phyloP scores from a whole-genome alignment of 2,329 filamentous ascomycete species.

The Cladophialophora immunda region DNA sequence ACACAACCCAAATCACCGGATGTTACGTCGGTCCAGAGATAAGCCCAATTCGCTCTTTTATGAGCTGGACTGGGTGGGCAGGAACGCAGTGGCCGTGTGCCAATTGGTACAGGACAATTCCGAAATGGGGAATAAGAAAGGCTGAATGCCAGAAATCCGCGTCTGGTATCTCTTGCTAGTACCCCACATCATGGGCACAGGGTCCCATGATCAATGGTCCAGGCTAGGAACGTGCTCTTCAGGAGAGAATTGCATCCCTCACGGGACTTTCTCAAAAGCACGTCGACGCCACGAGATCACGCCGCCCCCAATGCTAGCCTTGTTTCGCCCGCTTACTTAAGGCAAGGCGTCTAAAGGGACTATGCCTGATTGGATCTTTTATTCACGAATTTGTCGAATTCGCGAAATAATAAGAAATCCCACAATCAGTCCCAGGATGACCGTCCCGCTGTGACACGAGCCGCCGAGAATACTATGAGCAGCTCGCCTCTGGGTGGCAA shows the following conservation, averaged over 20 bases:
- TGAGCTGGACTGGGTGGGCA: constrained; percentile 24
- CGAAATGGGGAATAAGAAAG: constrained; percentile 18
- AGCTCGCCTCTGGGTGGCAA: neutral
- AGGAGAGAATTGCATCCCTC: constrained; percentile 19
- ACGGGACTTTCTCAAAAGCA: constrained; percentile 22
- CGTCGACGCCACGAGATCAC: neutral
- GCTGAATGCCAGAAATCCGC: constrained; percentile 17
- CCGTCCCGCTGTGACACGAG: neutral
- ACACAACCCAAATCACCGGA: constrained; percentile 20
- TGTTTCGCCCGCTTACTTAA: neutral
- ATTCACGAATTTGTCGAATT: neutral
- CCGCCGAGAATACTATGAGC: neutral
- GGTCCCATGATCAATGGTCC: neutral
- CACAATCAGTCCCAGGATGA: neutral
- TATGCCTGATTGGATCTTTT: neutral
- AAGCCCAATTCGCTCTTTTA: constrained; percentile 22
- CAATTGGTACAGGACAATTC: constrained; percentile 16
- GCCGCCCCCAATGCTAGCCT: neutral
- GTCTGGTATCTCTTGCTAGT: neutral
- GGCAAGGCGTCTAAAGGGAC: neutral
- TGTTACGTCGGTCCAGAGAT: constrained; percentile 21
- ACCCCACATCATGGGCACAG: neutral
- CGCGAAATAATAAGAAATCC: neutral
- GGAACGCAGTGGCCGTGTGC: constrained; percentile 22
- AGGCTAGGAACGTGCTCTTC: neutral